These are phyloP conservation scores for Gyrodon lividus DNA, from an alignment of 768 basidiomycete species.

Conservation along the genomic window DNA sequence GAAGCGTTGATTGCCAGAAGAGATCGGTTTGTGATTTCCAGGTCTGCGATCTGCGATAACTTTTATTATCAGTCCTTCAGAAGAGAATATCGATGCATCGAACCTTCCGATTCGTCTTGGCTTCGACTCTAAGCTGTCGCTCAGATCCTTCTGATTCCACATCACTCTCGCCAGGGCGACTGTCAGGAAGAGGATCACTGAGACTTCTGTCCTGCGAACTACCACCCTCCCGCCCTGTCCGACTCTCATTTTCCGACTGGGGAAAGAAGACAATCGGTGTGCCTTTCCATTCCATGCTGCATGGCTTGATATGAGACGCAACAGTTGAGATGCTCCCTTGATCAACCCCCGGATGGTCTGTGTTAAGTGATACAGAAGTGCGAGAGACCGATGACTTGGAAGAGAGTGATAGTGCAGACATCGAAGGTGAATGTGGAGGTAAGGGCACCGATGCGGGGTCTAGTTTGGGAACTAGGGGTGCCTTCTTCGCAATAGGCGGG, in stretches of 20 bases:
- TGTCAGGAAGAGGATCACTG: slow-evolving; percentile 8
- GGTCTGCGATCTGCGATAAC: slow-evolving; percentile 72
- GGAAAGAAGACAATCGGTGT: slow-evolving; percentile 9
- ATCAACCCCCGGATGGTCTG: slow-evolving; percentile 38
- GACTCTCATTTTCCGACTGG: slow-evolving; percentile 13
- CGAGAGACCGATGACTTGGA: slow-evolving; percentile 68
- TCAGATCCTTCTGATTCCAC: slow-evolving; percentile 37
- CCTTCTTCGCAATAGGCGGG: slow-evolving; percentile 13
- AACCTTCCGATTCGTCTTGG: slow-evolving; percentile 88
- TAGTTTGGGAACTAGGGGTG: slow-evolving; percentile 33
- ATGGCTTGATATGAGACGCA: slow-evolving; percentile 42
- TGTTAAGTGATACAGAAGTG: slow-evolving; percentile 44
- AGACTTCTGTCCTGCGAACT: slow-evolving; percentile 20
- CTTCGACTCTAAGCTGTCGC: slow-evolving; percentile 62
- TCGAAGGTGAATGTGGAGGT: slow-evolving; percentile 68
- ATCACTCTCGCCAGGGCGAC: slow-evolving; percentile 33
- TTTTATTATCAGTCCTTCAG: neutral
- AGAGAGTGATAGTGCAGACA: slow-evolving; percentile 72
- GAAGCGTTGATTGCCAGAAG: slow-evolving; percentile 82
- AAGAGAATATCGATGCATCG: slow-evolving; percentile 7
- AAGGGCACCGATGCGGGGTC: slow-evolving; percentile 60
- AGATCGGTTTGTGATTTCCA: slow-evolving; percentile 88
- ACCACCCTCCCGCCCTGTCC: slow-evolving; percentile 16
- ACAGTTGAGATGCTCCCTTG: slow-evolving; percentile 37
- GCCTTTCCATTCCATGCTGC: slow-evolving; percentile 27